These are phyloP conservation scores for Kodamaea leandrae DNA, from an alignment of 805 yeast genomes.

Conservation along the genomic window DNA sequence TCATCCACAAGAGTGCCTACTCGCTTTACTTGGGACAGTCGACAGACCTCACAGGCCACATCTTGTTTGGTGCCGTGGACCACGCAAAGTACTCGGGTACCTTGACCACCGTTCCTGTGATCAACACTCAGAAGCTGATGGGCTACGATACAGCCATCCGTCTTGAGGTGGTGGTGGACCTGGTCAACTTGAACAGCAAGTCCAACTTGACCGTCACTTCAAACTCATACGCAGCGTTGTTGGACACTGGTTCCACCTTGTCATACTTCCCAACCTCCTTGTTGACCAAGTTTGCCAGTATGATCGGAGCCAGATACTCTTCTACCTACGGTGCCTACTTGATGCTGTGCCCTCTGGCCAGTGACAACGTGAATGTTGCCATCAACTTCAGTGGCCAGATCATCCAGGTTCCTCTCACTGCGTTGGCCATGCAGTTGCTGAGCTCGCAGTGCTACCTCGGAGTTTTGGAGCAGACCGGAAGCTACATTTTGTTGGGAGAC, in stretches of 20 bases:
- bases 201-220: conserved; percentile 16
- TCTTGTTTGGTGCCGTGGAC: conserved; percentile 45
- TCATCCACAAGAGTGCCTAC: conserved; percentile 32
- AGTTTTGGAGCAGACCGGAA: conserved; percentile 15
- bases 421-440: conserved; percentile 22
- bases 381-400: conserved; percentile 59
- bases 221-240: conserved; percentile 23
- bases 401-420: conserved; percentile 47
- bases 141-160: conserved; percentile 43
- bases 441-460: conserved; percentile 18
- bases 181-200: conserved; percentile 23
- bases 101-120: conserved; percentile 34
- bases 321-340: conserved; percentile 42
- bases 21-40: conserved; percentile 35
- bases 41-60: conserved; percentile 26
- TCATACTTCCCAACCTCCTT: conserved; percentile 42
- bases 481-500: conserved; percentile 55
- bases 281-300: conserved; percentile 32
- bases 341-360: conserved; percentile 38
- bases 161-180: conserved; percentile 48
- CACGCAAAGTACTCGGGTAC: conserved; percentile 38
- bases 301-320: conserved; percentile 44
- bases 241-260: conserved; percentile 38
- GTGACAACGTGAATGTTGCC: conserved; percentile 25
- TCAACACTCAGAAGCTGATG: conserved; percentile 36